phyloP scores from a whole-genome alignment of 495 filamentous ascomycete species.

The Podospora comata region DNA sequence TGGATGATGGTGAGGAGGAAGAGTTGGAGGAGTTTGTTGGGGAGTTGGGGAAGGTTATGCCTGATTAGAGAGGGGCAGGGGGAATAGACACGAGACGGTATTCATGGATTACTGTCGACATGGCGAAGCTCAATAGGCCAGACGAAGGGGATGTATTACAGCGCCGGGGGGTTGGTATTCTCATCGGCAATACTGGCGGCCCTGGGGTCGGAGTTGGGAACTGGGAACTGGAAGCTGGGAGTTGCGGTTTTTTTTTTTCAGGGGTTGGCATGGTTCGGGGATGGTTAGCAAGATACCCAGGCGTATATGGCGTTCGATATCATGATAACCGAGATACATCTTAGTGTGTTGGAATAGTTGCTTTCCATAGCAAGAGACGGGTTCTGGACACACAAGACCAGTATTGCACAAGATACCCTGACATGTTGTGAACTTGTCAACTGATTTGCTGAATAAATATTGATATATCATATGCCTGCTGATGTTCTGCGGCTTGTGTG shows the following conservation, averaged over 20 bases:
- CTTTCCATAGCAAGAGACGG: not conserved
- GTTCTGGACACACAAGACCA: not conserved
- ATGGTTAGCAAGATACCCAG: not conserved
- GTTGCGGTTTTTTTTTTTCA: too few relatives aligned
- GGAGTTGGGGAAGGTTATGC: too few relatives aligned
- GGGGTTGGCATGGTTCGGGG: too few relatives aligned
- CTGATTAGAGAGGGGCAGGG: too few relatives aligned
- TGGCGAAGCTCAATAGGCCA: too few relatives aligned
- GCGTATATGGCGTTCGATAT: too few relatives aligned
- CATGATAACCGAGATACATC: not conserved
- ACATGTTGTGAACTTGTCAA: not conserved
- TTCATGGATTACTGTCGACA: too few relatives aligned
- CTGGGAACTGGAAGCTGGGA: not conserved
- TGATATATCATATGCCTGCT: not conserved
- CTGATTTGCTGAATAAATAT: not conserved
- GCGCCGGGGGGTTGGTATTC: not conserved
- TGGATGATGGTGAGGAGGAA: not conserved
- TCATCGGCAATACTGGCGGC: not conserved
- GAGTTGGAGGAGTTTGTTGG: too few relatives aligned
- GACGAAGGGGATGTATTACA: too few relatives aligned
- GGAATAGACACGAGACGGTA: too few relatives aligned
- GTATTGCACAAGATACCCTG: not conserved
- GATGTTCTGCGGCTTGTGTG: not conserved
- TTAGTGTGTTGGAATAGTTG: not conserved
- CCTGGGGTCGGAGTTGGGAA: too few relatives aligned